Evolutionary conservation across 2,329 filamentous ascomycete species (phyloP).

Genomic region (Beauveria sp.): DNA sequence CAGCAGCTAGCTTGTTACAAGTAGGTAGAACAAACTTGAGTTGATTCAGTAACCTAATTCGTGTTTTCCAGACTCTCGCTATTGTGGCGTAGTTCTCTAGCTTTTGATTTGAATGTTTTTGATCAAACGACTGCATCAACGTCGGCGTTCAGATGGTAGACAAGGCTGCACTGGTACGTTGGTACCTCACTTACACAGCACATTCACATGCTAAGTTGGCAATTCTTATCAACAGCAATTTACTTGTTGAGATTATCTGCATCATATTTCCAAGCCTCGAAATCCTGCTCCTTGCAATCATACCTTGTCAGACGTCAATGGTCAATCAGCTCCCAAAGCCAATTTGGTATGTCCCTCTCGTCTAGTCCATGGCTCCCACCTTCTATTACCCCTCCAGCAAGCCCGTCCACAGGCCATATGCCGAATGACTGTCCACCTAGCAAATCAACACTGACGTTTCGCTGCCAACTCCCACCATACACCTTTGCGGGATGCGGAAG

Average conservation of each 20-base stretch:
- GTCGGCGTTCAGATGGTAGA: neutral
- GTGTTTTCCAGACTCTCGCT: neutral
- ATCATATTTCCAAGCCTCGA: neutral
- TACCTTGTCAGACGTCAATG: neutral
- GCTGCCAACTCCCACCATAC: neutral
- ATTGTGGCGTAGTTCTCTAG: too few species aligned
- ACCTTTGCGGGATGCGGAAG: slow-evolving; percentile 2
- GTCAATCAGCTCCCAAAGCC: slow-evolving; percentile 1
- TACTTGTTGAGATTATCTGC: neutral
- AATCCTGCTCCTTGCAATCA: too few species aligned
- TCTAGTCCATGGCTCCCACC: neutral
- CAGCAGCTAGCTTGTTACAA: neutral
- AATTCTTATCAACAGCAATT: neutral
- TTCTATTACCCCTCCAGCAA: neutral
- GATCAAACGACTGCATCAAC: neutral
- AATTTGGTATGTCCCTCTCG: neutral
- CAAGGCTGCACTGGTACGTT: neutral
- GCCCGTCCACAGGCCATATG: neutral
- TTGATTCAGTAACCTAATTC: too few species aligned
- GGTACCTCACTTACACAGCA: slow-evolving; percentile 1
- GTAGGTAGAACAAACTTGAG: too few species aligned
- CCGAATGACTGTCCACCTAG: neutral
- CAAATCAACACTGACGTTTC: neutral
- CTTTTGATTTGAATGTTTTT: too few species aligned
- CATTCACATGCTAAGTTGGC: neutral